These are phyloP conservation scores for Xylaria sp. DNA, from an alignment of 2,329 filamentous ascomycete species.

Conservation along the genomic window DNA sequence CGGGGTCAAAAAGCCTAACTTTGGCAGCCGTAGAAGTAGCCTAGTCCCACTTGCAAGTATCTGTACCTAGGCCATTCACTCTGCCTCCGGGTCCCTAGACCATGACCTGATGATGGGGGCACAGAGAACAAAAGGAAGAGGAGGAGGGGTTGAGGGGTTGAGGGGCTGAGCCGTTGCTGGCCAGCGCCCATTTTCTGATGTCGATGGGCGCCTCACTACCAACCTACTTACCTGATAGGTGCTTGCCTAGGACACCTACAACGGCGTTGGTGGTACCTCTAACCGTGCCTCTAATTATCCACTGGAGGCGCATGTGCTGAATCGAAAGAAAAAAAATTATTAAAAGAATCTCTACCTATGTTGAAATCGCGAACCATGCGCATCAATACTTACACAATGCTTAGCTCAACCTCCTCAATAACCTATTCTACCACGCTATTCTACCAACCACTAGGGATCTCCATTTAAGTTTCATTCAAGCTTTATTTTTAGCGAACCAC, in stretches of 20 bases:
- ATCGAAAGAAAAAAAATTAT: background rate
- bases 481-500: background rate
- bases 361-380: no score
- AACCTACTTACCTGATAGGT: background rate
- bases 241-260: background rate
- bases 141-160: constrained; percentile 25
- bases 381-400: no score
- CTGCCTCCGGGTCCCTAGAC: background rate
- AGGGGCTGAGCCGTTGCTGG: background rate
- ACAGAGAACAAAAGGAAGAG: constrained; percentile 10
- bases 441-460: no score
- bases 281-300: no score
- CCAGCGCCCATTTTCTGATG: constrained; percentile 3
- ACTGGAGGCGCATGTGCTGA: background rate
- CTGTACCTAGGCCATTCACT: background rate
- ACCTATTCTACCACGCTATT: no score
- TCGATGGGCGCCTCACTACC: background rate
- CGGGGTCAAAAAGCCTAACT: background rate
- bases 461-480: no score
- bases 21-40: background rate
- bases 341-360: no score
- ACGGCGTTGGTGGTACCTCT: no score
- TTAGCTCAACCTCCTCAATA: no score
- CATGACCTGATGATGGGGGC: background rate
- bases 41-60: background rate